A percentile compares a stretch with the other conserved stretches of the same genome.
phyloP scores from a whole-genome alignment of 2,329 filamentous ascomycete genomes.

The Botrytis elliptica region DNA sequence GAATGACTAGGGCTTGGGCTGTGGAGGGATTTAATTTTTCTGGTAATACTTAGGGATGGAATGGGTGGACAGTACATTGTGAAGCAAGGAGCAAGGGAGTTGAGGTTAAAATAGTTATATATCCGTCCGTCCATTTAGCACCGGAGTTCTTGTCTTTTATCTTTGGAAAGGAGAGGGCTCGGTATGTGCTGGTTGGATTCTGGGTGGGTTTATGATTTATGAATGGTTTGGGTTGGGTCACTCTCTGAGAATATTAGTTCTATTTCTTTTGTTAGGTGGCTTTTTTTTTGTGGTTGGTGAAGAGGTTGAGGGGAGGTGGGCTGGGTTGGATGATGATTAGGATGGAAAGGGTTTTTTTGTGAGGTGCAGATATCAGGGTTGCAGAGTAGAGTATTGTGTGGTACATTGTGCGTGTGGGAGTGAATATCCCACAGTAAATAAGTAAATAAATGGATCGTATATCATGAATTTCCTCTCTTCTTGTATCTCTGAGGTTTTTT shows the following conservation, averaged over 20 bases:
- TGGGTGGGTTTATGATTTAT: background rate
- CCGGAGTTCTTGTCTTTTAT: slow-evolving; percentile 6
- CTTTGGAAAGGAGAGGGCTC: slow-evolving; percentile 2
- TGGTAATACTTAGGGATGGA: background rate
- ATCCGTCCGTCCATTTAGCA: slow-evolving; percentile 11
- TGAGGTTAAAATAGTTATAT: slow-evolving; percentile 10
- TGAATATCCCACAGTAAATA: background rate
- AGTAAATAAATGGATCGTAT: background rate
- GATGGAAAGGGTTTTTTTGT: background rate
- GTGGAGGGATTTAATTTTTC: background rate
- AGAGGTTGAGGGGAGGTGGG: background rate
- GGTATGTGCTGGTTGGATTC: slow-evolving; percentile 6
- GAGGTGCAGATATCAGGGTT: background rate
- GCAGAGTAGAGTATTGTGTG: background rate
- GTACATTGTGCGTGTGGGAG: background rate
- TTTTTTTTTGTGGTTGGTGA: background rate
- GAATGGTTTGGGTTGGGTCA: background rate
- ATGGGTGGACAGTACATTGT: background rate
- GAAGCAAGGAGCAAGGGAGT: background rate
- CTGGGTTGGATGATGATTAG: no score
- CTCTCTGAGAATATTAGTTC: background rate
- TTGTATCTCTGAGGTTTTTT: background rate
- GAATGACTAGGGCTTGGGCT: background rate
- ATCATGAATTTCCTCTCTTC: background rate
- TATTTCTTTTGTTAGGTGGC: background rate